These are phyloP conservation scores for Vaccinium myrtillus DNA, from an alignment of 148 eudicot species.

Conservation along the genomic window DNA sequence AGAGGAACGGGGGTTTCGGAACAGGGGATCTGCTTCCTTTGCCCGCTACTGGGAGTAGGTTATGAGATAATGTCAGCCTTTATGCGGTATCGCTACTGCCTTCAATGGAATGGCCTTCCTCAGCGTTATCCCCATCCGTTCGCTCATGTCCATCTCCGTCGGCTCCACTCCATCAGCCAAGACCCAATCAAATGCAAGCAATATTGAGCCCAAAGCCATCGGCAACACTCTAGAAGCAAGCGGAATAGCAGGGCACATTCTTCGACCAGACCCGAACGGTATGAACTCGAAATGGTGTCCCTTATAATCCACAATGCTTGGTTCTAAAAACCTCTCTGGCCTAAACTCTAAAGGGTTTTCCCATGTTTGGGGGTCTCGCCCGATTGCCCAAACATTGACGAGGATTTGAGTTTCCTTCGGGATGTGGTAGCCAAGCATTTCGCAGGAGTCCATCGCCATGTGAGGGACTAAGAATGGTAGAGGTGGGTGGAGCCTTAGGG, in stretches of 20 bases:
- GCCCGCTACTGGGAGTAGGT: no score
- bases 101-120: conserved; percentile 23
- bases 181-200: conserved; percentile 62
- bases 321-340: conserved; percentile 62
- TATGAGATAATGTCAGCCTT: background rate
- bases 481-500: conserved; percentile 62
- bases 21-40: no score
- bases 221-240: conserved; percentile 42
- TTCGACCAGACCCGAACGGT: conserved; percentile 65
- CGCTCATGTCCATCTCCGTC: conserved; percentile 25
- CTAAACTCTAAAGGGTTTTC: conserved; percentile 36
- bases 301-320: conserved; percentile 34
- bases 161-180: conserved; percentile 11
- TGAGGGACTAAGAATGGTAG: conserved; percentile 61
- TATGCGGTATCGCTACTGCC: conserved; percentile 18
- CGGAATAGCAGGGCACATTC: conserved; percentile 67
- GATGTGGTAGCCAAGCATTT: conserved; percentile 42
- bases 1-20: no score
- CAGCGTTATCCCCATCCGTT: conserved; percentile 29
- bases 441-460: conserved; percentile 44
- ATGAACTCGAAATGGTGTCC: conserved; percentile 57
- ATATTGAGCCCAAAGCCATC: conserved; percentile 45
- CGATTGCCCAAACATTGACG: conserved; percentile 76
- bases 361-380: conserved; percentile 60
- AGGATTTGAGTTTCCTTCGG: conserved; percentile 63